Evolutionary conservation across 345 rosid species (phyloP).

Genomic region (Euphorbia tirucalli): DNA sequence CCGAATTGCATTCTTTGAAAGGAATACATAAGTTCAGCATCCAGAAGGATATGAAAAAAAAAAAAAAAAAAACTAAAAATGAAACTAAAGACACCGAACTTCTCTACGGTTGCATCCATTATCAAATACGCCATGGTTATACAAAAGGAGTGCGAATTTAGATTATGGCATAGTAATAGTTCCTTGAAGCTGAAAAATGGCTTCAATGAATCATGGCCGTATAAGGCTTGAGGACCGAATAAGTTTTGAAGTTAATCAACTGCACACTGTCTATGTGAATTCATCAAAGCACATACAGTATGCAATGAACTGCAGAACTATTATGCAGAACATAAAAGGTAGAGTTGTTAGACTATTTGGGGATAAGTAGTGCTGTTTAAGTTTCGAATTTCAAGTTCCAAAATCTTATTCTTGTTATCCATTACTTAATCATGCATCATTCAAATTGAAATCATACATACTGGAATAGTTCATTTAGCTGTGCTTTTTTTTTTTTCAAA

Average conservation of each 20-base stretch:
- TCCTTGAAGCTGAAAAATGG: background rate
- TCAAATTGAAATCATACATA: constrained; percentile 4
- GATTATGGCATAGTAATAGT: background rate
- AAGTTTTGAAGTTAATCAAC: background rate
- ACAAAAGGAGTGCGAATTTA: background rate
- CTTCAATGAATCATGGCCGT: background rate
- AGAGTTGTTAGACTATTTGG: background rate
- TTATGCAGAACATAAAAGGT: background rate
- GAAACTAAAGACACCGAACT: no score
- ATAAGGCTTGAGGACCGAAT: background rate
- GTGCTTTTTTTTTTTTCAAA: background rate
- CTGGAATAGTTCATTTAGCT: background rate
- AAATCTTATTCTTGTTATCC: background rate
- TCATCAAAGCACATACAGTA: background rate
- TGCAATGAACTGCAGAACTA: background rate
- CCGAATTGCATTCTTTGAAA: no score
- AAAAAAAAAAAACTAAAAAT: no score
- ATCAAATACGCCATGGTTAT: background rate
- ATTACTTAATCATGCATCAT: constrained; percentile 7
- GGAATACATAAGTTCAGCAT: no score
- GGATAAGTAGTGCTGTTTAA: background rate
- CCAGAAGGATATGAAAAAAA: no score
- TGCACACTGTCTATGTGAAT: background rate
- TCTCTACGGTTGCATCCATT: background rate
- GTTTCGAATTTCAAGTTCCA: background rate